Conservation (phyloP, 2,329 filamentous ascomycete genomes). For the Colletotrichum lentis region DNA sequence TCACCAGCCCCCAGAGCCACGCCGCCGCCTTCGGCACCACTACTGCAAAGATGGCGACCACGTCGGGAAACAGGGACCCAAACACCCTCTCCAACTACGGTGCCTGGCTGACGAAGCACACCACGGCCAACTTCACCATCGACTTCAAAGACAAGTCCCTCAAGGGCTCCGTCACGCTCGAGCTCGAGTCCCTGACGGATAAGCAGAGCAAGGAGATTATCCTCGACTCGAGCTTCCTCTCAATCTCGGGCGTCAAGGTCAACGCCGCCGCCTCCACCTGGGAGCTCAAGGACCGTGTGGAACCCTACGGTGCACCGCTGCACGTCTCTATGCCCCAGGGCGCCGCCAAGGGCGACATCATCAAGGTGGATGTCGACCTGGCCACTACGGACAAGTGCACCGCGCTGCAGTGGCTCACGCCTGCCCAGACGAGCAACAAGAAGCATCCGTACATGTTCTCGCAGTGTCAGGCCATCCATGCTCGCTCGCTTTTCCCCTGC, state of each 20-base stretch:
- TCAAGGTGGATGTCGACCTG: conserved; percentile 71
- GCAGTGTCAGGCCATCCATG: conserved; percentile 96
- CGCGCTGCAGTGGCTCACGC: conserved; percentile 93
- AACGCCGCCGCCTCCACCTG: conserved; percentile 71
- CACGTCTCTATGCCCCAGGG: conserved; percentile 68
- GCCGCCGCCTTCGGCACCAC: conserved; percentile 25
- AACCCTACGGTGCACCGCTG: conserved; percentile 78
- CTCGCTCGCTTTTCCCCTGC: conserved; percentile 91
- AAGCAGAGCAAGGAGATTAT: conserved; percentile 78
- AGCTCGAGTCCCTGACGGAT: conserved; percentile 79
- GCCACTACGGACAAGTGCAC: conserved; percentile 89
- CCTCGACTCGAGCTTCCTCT: conserved; percentile 86
- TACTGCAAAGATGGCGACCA: conserved; percentile 38
- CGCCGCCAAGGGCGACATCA: conserved; percentile 59
- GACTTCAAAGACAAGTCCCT: conserved; percentile 83
- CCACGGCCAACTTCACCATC: conserved; percentile 80
- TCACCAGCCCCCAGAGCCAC: conserved; percentile 10
- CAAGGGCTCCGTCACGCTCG: conserved; percentile 77
- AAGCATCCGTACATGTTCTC: conserved; percentile 98
- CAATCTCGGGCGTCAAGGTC: conserved; percentile 75
- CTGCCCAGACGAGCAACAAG: conserved; percentile 92
- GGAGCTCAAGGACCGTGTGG: conserved; percentile 72
- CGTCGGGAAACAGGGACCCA: conserved; percentile 70
- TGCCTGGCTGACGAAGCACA: conserved; percentile 85
- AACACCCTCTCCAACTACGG: conserved; percentile 94